Conservation (phyloP, 2,329 filamentous ascomycete species). For the Neocatenulostroma microsporum region DNA sequence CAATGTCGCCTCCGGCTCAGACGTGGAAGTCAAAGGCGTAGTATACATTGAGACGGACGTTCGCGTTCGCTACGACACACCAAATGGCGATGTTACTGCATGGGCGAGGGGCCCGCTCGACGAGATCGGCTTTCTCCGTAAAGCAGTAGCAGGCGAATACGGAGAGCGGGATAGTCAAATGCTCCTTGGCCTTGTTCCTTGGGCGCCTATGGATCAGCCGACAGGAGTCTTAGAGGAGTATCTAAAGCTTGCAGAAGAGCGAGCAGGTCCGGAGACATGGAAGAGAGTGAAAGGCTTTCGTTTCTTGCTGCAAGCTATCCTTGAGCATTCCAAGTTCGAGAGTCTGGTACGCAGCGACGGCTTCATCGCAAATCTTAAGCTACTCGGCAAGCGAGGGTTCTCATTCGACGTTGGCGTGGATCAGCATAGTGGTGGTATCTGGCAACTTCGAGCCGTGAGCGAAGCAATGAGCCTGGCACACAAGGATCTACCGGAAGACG, state of each 20-base stretch:
- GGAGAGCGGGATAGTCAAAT: constrained; percentile 41
- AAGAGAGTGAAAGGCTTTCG: constrained; percentile 67
- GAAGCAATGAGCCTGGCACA: constrained; percentile 45
- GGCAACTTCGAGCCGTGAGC: constrained; percentile 40
- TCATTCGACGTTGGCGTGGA: constrained; percentile 82
- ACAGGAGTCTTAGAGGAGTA: constrained; percentile 56
- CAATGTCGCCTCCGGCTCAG: constrained; percentile 15
- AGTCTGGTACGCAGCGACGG: constrained; percentile 26
- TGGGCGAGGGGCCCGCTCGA: constrained; percentile 63
- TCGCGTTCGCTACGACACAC: constrained; percentile 22
- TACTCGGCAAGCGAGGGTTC: constrained; percentile 52
- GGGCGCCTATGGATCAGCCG: constrained; percentile 72
- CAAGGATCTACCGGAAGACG: constrained; percentile 50
- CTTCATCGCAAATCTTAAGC: constrained; percentile 45
- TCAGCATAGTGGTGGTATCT: constrained; percentile 64
- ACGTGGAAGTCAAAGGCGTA: constrained; percentile 50
- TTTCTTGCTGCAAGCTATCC: constrained; percentile 62
- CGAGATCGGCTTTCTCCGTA: constrained; percentile 62
- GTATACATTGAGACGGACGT: constrained; percentile 80
- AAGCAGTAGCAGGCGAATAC: constrained; percentile 54
- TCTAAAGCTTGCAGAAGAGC: constrained; percentile 52
- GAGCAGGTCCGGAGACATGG: constrained; percentile 57
- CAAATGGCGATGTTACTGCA: constrained; percentile 27
- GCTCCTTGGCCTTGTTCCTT: constrained; percentile 67
- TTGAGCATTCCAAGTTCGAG: constrained; percentile 29